Conservation (phyloP, 169 alveolate genomes). For the Miamiensis avidus region DNA sequence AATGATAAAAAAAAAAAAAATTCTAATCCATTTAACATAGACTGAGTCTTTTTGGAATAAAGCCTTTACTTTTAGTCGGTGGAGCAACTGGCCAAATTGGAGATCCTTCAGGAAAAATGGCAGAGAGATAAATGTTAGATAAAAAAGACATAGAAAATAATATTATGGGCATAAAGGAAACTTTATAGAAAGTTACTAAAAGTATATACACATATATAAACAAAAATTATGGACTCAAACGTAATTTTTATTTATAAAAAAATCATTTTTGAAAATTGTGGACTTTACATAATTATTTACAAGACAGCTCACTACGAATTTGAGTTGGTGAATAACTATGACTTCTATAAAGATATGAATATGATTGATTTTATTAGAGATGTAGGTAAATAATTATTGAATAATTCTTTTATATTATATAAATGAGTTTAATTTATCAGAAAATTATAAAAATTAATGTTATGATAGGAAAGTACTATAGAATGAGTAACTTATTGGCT, state of each 20-base stretch:
- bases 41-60: slow-evolving; percentile 51
- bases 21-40: not conserved
- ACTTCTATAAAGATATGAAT: slow-evolving; percentile 47
- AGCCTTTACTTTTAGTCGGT: slow-evolving; percentile 61
- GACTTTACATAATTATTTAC: not conserved
- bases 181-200: slow-evolving; percentile 5
- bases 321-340: slow-evolving; percentile 37
- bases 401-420: not conserved
- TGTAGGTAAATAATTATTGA: not conserved
- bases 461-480: slow-evolving; percentile 52
- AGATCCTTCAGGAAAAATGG: slow-evolving; percentile 61
- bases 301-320: not conserved
- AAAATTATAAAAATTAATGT: slow-evolving; percentile 3
- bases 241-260: not conserved
- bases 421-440: not conserved
- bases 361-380: slow-evolving; percentile 54
- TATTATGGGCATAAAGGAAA: slow-evolving; percentile 16
- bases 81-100: slow-evolving; percentile 73
- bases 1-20: no score
- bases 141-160: slow-evolving; percentile 34
- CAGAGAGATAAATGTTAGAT: slow-evolving; percentile 40
- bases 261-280: not conserved
- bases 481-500: slow-evolving; percentile 52
- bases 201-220: slow-evolving; percentile 16
- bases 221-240: slow-evolving; percentile 3